phyloP scores from a whole-genome alignment of 768 basidiomycete genomes.

The Brasilioporus rufonigricans region DNA sequence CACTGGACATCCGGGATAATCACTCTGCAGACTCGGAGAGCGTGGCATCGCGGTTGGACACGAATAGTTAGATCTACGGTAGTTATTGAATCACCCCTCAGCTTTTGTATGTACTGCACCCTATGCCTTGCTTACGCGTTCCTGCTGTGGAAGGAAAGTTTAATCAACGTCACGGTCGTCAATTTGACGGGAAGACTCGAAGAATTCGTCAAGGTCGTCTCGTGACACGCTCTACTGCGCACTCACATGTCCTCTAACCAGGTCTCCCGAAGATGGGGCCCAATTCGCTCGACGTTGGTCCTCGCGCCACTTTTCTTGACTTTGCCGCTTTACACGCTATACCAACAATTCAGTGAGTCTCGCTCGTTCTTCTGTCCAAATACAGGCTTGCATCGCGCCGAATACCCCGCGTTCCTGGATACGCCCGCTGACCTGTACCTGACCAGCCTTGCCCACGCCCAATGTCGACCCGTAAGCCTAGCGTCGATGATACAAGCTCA shows the following conservation, averaged over 20 bases:
- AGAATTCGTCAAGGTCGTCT: no score
- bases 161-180: no score
- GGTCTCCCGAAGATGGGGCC: constrained; percentile 46
- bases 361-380: background rate
- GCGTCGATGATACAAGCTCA: background rate
- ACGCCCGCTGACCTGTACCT: constrained; percentile 2
- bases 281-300: constrained; percentile 52
- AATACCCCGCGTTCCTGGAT: background rate
- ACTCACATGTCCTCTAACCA: constrained; percentile 5
- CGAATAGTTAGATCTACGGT: background rate
- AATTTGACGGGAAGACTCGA: no score
- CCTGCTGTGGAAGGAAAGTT: no score
- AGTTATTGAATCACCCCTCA: background rate
- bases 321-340: constrained; percentile 45
- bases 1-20: constrained; percentile 59
- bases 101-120: no score
- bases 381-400: background rate
- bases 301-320: constrained; percentile 54
- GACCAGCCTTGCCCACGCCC: constrained; percentile 56
- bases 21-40: constrained; percentile 46
- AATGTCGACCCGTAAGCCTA: constrained; percentile 48
- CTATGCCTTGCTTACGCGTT: no score
- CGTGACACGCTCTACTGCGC: constrained; percentile 26
- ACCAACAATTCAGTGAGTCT: constrained; percentile 48
- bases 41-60: background rate